Evolutionary conservation across 1,284 basidiomycete genomes (phyloP), one percentile per base, ranked within the genome.

Genomic region (Trametes sp.): DNA sequence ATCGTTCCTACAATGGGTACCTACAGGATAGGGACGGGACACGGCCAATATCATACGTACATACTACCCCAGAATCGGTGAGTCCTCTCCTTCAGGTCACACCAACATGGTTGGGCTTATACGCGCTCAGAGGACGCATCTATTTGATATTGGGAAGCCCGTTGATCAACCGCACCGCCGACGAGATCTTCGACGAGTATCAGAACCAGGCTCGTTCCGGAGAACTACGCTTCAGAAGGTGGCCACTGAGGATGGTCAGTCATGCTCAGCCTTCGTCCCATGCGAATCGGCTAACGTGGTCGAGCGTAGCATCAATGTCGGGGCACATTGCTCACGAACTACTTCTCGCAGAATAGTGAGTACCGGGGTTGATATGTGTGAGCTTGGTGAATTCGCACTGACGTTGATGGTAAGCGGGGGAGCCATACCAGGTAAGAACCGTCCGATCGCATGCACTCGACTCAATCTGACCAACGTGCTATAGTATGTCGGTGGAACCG

Each of bases 281-380:
- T 21, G 9, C 14, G 9, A 51, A 21, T 11, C 16, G 23, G 2
- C 42, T 48, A 49, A 63, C 49, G 26, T 23, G n/a, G 13, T 33
- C 28, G 13, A 21, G 19, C 23, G 16, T 59, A 92, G 89, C 87
- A 90, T 69, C 88, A 86, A 81, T 84, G 88, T 69, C 84, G 89
- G 54, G 90, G 91, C 7, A 76, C 81, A 3, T 75, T 93, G 19
- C 76, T 93, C 50, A 88, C 90, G 7, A 89, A 91, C 70, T 93
- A 93, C 72, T 93, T 93, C 70, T 93, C 91, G 13, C 91, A 93
- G 65, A 93, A 93, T 64, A 85, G 90, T 92, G 70, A 73, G 87
- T 55, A 21, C 19, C n/a, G 14, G 10, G 31, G n/a, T 19, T 31
- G 2, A 6, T 9, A 16, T 8, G 45, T 48, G 29, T 42, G 16